phyloP scores from a whole-genome alignment of 768 basidiomycete genomes.

The Coprinopsis cinerea region DNA sequence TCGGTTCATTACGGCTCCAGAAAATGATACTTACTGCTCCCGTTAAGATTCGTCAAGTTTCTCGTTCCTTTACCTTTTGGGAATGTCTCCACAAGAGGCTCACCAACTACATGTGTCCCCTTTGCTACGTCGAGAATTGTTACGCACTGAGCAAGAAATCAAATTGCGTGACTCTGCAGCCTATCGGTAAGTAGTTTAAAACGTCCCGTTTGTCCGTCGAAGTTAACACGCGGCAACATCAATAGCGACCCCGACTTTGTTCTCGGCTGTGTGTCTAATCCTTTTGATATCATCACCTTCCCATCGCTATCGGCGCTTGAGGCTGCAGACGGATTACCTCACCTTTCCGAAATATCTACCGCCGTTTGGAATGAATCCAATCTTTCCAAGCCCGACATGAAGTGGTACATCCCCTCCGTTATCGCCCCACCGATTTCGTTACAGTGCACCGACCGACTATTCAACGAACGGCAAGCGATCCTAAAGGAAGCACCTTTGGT shows the following conservation, averaged over 20 bases:
- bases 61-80: conserved; percentile 71
- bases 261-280: conserved; percentile 26
- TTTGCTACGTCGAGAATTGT: conserved; percentile 50
- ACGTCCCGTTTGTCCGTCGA: neutral
- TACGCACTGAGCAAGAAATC: conserved; percentile 40
- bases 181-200: conserved; percentile 35
- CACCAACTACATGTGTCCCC: conserved; percentile 57
- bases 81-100: conserved; percentile 56
- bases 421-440: conserved; percentile 80
- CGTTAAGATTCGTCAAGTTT: conserved; percentile 52
- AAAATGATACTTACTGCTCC: neutral
- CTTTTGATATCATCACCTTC: conserved; percentile 29
- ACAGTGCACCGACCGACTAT: conserved; percentile 70
- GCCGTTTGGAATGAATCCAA: conserved; percentile 69
- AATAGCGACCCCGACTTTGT: conserved; percentile 51
- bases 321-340: conserved; percentile 40
- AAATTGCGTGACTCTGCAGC: conserved; percentile 32
- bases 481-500: conserved; percentile 66
- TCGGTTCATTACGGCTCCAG: neutral
- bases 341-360: conserved; percentile 54
- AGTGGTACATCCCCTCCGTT: conserved; percentile 81
- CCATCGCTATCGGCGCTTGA: conserved; percentile 26
- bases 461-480: conserved; percentile 62
- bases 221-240: conserved; percentile 4
- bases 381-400: conserved; percentile 71